Evolutionary conservation across 306 rosid species (phyloP), one percentile per base, ranked within the genome.

Genomic region (Luffa acutangula): DNA sequence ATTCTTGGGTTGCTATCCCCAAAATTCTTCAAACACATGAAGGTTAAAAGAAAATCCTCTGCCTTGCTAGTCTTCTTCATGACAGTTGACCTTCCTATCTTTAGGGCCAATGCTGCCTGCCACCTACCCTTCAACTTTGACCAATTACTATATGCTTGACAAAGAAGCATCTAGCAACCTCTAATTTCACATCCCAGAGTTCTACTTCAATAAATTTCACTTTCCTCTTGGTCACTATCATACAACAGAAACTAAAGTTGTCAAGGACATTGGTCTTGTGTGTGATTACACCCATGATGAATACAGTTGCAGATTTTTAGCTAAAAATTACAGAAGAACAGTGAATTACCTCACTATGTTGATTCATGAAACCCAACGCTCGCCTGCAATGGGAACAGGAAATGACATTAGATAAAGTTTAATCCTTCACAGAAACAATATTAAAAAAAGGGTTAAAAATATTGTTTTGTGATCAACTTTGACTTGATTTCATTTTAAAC

Each of bases 381-480:
- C 33, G 60, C 79, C 79, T 76, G 39, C 79, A 76, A 76, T 15
- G 37, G 51, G 45, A 73, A 76, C 51, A 76, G 15, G 6, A 54
- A 54, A 54, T 18, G 54, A 54, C 51, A 54, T 76, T 42, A 75
- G 63, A 75, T 17, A 54, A 54, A 76, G 14, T 76, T 49, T 75
- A 34, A 75, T 75, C 65, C n/a, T 54, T 18, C 79, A 3, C 65
- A 34, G 18, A 5, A 17, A 33, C 6, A 0, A 54, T 52, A 36
- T 54, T 15, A 17, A 15, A 10, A 36, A 17, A 75, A 25, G 31
- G 31, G 31, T 25, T 25, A 25, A 25, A 25, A 39, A 18, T 42
- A 42, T 18, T 65, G 0, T 49, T 73, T 73, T 25, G 25, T 8
- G 5, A 71, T 11, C 53, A 20, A 45, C 34, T 48, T 73, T 13